These are phyloP conservation scores for Fusarium euwallaceae DNA, from an alignment of 2,329 filamentous ascomycete genomes.

Conservation along the genomic window DNA sequence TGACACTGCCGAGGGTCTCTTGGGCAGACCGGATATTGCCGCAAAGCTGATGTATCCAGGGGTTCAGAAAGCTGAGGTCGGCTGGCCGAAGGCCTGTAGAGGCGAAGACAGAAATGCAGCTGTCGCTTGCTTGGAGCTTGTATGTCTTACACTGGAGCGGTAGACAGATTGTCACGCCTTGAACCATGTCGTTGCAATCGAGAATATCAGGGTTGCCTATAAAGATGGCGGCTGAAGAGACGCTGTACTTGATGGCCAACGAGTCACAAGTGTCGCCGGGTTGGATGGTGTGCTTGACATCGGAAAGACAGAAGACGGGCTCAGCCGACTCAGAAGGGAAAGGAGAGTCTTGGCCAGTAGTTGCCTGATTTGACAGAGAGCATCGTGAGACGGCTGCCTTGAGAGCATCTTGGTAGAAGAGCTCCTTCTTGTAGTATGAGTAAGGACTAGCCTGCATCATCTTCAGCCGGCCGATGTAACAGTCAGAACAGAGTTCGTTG, in stretches of 20 bases:
- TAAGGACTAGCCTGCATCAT: neutral
- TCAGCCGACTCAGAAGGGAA: slow-evolving; percentile 7
- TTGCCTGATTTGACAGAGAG: slow-evolving; percentile 6
- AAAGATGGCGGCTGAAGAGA: slow-evolving; percentile 27
- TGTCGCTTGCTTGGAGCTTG: neutral
- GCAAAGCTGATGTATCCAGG: neutral
- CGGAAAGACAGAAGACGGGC: slow-evolving; percentile 12
- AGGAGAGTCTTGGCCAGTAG: neutral
- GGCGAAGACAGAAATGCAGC: neutral
- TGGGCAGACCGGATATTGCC: neutral
- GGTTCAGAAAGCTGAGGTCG: neutral
- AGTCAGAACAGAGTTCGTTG: neutral
- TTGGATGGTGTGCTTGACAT: slow-evolving; percentile 12
- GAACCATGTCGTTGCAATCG: slow-evolving; percentile 17
- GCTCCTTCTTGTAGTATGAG: slow-evolving; percentile 13
- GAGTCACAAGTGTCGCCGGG: slow-evolving; percentile 25
- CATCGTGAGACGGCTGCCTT: neutral
- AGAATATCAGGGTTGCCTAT: slow-evolving; percentile 21
- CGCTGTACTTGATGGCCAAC: slow-evolving; percentile 21
- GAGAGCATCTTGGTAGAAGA: slow-evolving; percentile 21
- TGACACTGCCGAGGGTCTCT: neutral
- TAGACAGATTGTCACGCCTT: slow-evolving; percentile 11
- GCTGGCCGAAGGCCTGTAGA: neutral
- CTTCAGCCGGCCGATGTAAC: neutral
- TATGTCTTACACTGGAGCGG: slow-evolving; percentile 26